Conservation (phyloP, 352 stramenopile genomes). For the Pythium brachiatum region DNA sequence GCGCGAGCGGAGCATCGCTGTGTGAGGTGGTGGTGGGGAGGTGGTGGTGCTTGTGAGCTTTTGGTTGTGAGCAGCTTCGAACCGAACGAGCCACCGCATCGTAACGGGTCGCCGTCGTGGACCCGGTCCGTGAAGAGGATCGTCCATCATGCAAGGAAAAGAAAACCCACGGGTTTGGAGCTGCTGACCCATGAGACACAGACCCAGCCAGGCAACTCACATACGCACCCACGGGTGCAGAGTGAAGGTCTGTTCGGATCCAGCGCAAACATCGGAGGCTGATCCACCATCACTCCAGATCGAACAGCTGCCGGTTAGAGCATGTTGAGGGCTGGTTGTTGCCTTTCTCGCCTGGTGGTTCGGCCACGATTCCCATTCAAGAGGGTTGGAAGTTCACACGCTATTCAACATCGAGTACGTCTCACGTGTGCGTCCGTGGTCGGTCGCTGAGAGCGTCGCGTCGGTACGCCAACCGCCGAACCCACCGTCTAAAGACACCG, state of each 20-base stretch:
- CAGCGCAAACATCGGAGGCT: conserved; percentile 9
- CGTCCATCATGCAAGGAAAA: conserved; percentile 20
- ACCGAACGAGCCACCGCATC: background rate
- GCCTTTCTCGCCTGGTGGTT: no score
- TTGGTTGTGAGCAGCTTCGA: conserved; percentile 1
- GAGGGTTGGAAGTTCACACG: no score
- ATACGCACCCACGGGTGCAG: background rate
- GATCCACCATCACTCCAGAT: background rate
- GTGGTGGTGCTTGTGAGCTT: background rate
- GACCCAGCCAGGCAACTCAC: background rate
- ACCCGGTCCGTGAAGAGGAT: no score
- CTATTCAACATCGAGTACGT: no score
- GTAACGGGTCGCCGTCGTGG: conserved; percentile 12
- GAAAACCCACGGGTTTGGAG: background rate
- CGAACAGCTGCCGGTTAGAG: no score
- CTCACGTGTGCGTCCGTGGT: no score
- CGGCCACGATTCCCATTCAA: no score
- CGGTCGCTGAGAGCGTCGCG: no score
- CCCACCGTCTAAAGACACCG: no score
- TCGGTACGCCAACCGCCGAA: no score
- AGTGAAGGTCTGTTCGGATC: conserved; percentile 19
- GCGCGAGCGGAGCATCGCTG: conserved; percentile 26
- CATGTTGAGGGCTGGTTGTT: no score
- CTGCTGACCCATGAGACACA: conserved; percentile 2
- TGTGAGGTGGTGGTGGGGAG: background rate